Evolutionary conservation across 2,329 filamentous ascomycete species (phyloP).

Genomic region (Xenosphaeropsis pyriputrescens): DNA sequence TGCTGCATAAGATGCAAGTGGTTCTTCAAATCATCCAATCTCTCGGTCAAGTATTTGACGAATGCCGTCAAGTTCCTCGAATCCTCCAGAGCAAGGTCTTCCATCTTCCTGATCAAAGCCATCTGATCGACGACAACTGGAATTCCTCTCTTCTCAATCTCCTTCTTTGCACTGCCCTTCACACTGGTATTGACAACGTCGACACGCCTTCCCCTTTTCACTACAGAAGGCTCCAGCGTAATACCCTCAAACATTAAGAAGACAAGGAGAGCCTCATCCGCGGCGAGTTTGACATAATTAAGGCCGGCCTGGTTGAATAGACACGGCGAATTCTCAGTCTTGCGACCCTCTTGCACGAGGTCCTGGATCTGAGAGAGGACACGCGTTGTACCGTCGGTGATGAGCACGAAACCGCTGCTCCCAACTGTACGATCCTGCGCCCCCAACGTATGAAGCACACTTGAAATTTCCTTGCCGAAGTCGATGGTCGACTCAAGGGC

Average conservation of each 20-base stretch:
- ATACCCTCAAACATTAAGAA: constrained; percentile 6
- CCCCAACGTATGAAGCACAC: neutral
- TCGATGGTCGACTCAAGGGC: neutral
- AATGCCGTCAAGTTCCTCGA: neutral
- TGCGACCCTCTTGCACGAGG: constrained; percentile 2
- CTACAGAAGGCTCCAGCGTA: neutral
- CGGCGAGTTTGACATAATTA: constrained; percentile 8
- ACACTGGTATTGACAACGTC: constrained; percentile 2
- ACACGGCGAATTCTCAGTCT: neutral
- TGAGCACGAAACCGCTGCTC: neutral
- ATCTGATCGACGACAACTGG: neutral
- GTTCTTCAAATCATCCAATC: neutral
- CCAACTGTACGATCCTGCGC: neutral
- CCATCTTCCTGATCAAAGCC: neutral
- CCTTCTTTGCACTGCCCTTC: neutral
- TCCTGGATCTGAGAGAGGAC: constrained; percentile 7
- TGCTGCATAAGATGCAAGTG: neutral
- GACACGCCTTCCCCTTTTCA: constrained; percentile 1
- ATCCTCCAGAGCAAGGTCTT: neutral
- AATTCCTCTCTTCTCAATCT: neutral
- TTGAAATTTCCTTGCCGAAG: neutral
- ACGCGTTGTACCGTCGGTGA: neutral
- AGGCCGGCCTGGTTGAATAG: constrained; percentile 10
- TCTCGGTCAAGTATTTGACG: neutral
- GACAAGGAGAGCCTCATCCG: constrained; percentile 3